Evolutionary conservation across 306 rosid genomes (phyloP), one percentile per base, ranked within the genome.

Genomic region (Spatholobus suberectus): DNA sequence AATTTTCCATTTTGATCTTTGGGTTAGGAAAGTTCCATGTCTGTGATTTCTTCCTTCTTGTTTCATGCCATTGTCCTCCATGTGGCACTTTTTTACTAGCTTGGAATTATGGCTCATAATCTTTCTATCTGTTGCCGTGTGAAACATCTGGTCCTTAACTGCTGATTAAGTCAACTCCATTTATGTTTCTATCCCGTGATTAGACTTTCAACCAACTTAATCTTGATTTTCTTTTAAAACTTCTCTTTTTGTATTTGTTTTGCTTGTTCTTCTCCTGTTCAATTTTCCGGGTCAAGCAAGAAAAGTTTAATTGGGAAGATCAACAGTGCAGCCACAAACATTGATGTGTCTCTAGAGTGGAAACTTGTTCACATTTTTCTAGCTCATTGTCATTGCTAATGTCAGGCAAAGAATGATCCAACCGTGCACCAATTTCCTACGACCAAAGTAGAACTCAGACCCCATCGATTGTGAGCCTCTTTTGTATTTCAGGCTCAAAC

Each of bases 81-180:
- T 26, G 83, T 75, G 90, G 79, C 90, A 44, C 4, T 21, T 4
- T 26, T 14, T 46, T 15, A 74, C 17, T 83, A 17, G 83, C 20
- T 61, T 6, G 21, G 29, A 67, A 43, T 78, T 65, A 20, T 66
- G 54, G 8, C 26, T 76, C 76, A 26, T 55, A 55, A 79, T 75
- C 70, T 62, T 6, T 32, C 51, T 69, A 83, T 79, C 80, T 86
- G 54, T 67, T 81, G 79, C 86, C 85, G 86, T 79, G 86, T 86
- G 68, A 81, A 83, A 66, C 73, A 79, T 82, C 21, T 79, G 81
- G 86, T 79, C 32, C 66, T 32, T 5, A 63, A 10, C n/a, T 54
- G 44, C 14, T 3, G 24, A 72, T 83, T 62, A 74, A 78, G 92
- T 91, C 94, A 86, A 86, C 81, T 74, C 70, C 67, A 55, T 43